Base-by-base conservation (phyloP, 345 rosid species). In the Salix koriyanagi region DNA sequence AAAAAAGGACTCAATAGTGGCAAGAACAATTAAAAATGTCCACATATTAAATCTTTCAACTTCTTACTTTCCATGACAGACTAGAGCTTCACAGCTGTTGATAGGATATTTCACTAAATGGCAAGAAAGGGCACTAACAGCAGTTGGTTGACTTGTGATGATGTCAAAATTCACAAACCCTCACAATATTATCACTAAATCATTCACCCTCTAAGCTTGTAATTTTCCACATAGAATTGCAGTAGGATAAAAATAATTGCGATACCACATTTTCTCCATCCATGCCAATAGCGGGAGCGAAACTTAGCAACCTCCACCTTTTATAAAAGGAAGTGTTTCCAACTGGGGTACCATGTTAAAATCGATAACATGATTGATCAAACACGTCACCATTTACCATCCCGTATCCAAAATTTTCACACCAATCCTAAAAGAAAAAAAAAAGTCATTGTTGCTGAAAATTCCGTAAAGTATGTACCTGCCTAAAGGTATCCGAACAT, bases 401-500 rank as follows among this genome's bases (percentile, higher is more conserved):
- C 13, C 64, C 28, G 25, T 58, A 23, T 58, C 64, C 28, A 56
- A n/a, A 54, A n/a, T 58, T 1, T n/a, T 4, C 25, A 23, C 15
- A 58, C 15, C 25, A 25, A n/a, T 58, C 64, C 4, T 23, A 5
- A 46, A 36, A 7, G 30, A 74, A 11, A 25, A 21, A 19, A 32
- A 19, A 32, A 61, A 50, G 71, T 32, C 39, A 37, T 23, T 73
- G 7, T 44, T 46, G 67, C 30, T 32, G 64, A 67, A 30, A 26
- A 41, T 5, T 7, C 9, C 21, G 4, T 9, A 11, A 73, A 65
- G 41, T 41, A 69, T 7, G 60, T 80, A 94, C 99, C 98, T 92
- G 98, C 41, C 99, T 91, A 71, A 94, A 96, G 82, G 90, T 88
- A 84, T 92, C 94, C 3, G 91, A 89, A 83, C 88, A 78, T 28